Conservation (phyloP, 139 green algal species). For the Chlamydomonas incerta region DNA sequence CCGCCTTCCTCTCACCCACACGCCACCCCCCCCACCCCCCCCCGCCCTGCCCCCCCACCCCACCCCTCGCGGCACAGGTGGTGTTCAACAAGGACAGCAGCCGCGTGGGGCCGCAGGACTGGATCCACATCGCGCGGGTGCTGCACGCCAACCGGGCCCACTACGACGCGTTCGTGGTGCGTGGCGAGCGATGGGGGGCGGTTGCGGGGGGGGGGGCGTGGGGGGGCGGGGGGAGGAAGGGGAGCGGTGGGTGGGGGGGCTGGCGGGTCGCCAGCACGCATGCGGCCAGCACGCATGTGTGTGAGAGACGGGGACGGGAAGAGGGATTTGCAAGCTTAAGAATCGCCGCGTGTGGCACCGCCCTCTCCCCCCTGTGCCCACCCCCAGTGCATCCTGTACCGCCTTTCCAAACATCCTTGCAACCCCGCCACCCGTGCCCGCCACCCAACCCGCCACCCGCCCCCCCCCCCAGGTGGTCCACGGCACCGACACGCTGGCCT, state of each 20-base stretch:
- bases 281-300: too few species aligned
- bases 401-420: neutral
- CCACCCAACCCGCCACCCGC: neutral
- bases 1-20: neutral
- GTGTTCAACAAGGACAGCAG: constrained; percentile 77
- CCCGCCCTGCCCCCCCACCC: neutral
- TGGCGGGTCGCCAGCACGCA: too few species aligned
- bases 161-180: constrained; percentile 88
- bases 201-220: too few species aligned
- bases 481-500: constrained; percentile 92
- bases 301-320: too few species aligned
- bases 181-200: too few species aligned
- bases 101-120: constrained; percentile 67
- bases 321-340: too few species aligned
- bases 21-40: too few species aligned
- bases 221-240: too few species aligned
- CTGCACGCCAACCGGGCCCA: constrained; percentile 67
- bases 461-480: constrained; percentile 58
- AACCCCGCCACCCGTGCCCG: neutral
- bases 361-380: too few species aligned
- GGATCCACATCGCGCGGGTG: constrained; percentile 76
- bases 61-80: constrained; percentile 47
- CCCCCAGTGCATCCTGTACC: too few species aligned
- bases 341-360: too few species aligned
- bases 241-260: too few species aligned